Base-by-base conservation (phyloP, 139 green algal species). In the Chlamydomonas schloesseri region DNA sequence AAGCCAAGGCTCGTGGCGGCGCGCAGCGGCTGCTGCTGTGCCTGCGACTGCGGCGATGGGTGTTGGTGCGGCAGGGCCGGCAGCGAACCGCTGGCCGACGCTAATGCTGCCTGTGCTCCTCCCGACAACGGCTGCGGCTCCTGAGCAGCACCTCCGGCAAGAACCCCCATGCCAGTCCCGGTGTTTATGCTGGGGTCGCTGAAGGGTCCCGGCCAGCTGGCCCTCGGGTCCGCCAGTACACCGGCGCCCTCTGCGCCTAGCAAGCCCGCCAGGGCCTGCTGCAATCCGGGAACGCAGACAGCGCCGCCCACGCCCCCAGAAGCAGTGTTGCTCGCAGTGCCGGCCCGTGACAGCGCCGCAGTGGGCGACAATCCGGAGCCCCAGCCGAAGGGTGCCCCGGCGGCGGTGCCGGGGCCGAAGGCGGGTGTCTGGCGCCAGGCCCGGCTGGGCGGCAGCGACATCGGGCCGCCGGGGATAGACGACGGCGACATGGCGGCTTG, bases 361-460 rank as follows among this genome's bases (percentile, higher is more conserved):
- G 2, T 34, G 28, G 31, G 31, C 13, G 31, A 37, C 65, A 72
- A 18, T 3, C 57, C 75, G 29, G 57, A 71, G 75, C 75, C 75
- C 75, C 75, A 82, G 36, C 75, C 75, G 24, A 81, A 64, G 33
- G 57, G 17, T 57, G 24, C 36, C 28, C 33, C 75, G 23, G 3
- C 47, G 26, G 69, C 9, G 20, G 1, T 29, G 21, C 20, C 69
- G 69, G 36, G 24, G 14, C 76, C 62, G 29, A 83, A 83, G 37
- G 60, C 46, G 11, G 76, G 76, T 17, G 76, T 31, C 60, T 83
- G 76, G 1, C 76, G 60, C 76, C 76, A 83, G 17, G 60, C 60
- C 21, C 76, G 36, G 62, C 62, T 57, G 57, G 34, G 29, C 21
- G 55, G 31, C 24, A 28, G 14, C 28, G 50, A 24, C 24, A 1